These are phyloP conservation scores for Phaeosphaeria sp. DNA, from an alignment of 2,329 filamentous ascomycete genomes.

Conservation along the genomic window DNA sequence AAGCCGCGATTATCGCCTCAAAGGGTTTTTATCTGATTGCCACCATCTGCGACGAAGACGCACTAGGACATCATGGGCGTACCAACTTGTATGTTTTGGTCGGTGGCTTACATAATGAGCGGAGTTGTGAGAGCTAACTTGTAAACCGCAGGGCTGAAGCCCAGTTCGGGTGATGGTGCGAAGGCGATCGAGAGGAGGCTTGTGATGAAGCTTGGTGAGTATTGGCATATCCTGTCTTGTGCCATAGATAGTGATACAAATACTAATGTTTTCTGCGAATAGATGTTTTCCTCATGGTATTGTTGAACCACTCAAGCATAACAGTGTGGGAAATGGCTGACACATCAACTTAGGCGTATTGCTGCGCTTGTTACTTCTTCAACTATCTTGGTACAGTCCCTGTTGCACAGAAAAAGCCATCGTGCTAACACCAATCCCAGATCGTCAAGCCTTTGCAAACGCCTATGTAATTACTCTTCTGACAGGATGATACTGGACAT, in stretches of 20 bases:
- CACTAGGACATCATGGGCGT: not conserved
- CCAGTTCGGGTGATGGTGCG: not conserved
- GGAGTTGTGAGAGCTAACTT: too few relatives aligned
- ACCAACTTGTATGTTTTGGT: not conserved
- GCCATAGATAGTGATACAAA: not conserved
- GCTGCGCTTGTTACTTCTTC: conserved; percentile 34
- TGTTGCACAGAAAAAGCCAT: too few relatives aligned
- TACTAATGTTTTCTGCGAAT: not conserved
- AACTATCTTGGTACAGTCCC: conserved; percentile 23
- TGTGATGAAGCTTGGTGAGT: conserved; percentile 1
- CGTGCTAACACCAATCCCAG: conserved; percentile 2
- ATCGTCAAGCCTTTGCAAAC: conserved; percentile 31
- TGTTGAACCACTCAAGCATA: not conserved
- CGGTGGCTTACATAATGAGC: not conserved
- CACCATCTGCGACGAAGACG: not conserved
- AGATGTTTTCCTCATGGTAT: not conserved
- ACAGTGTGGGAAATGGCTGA: not conserved
- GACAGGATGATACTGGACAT: not conserved
- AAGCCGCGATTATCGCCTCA: not conserved
- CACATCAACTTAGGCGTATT: conserved; percentile 9
- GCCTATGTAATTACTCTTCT: conserved; percentile 18
- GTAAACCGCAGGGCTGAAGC: not conserved
- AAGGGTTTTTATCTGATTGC: not conserved
- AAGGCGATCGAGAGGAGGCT: conserved; percentile 1
- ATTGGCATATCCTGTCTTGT: not conserved